phyloP scores from a whole-genome alignment of 495 filamentous ascomycete species.

The Penicillium taxi region DNA sequence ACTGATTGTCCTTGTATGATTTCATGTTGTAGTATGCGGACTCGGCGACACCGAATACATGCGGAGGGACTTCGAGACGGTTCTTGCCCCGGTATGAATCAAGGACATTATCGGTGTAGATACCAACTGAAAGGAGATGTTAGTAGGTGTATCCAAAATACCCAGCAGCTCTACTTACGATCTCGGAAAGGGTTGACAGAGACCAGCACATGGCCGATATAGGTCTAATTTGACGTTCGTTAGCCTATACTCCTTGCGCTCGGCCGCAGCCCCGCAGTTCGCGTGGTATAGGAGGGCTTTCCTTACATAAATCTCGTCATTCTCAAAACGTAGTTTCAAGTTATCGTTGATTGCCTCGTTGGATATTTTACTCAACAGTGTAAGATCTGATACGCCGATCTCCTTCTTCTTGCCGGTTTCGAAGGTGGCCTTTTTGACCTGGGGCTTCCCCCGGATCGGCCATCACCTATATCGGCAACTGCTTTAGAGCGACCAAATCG shows the following conservation, averaged over 20 bases:
- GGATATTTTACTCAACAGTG: constrained; percentile 93
- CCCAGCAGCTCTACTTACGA: constrained; percentile 39
- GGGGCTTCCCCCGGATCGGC: constrained; percentile 46
- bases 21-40: constrained; percentile 99
- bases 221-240: constrained; percentile 55
- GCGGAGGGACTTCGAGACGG: constrained; percentile 87
- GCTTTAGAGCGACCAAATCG: constrained; percentile 43
- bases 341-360: constrained; percentile 99
- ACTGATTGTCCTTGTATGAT: constrained; percentile 97
- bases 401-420: constrained; percentile 98
- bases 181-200: constrained; percentile 99
- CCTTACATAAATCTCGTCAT: constrained; percentile 89
- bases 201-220: constrained; percentile 99
- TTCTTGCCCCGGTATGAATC: constrained; percentile 93
- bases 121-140: constrained; percentile 62
- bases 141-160: not conserved
- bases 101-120: constrained; percentile 91
- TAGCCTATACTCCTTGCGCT: constrained; percentile 17
- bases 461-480: constrained; percentile 39
- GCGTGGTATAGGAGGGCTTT: constrained; percentile 5
- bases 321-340: constrained; percentile 92
- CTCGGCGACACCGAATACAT: constrained; percentile 97
- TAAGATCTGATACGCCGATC: constrained; percentile 96
- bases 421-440: constrained; percentile 90
- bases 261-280: constrained; percentile 14